Base-by-base conservation (phyloP, 305 asterid genomes). In the Stenogyne calaminthoides region DNA sequence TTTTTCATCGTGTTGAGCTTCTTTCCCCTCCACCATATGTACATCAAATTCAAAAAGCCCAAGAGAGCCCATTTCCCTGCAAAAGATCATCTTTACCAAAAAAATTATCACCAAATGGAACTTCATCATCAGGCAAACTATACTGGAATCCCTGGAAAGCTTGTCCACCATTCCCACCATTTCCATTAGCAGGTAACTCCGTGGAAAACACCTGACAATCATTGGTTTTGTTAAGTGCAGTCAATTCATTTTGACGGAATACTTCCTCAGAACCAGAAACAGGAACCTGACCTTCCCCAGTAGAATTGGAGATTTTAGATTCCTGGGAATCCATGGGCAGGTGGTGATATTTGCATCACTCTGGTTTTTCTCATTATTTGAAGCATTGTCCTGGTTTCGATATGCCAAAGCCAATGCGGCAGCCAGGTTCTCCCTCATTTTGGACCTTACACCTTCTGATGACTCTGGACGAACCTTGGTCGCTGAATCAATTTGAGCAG, bases 31-130 rank as follows among this genome's bases (percentile, higher is more conserved):
- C 68, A 78, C 77, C 71, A 80, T 80, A 69, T 73, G 91, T 76
- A 82, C 79, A 72, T 89, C 97, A 76, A 91, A 79, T 69, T 91
- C 96, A 79, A 88, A 88, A 87, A 19, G 95, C 99, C 99, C 99
- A 95, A 60, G 97, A 89, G 75, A 95, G 98, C 72, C 97, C 99
- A 81, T 95, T 89, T 46, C 98, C 99, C 84, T 91, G 99, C 86
- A 95, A 81, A 60, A 95, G 99, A 65, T 95, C 99, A 69, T 95
- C 99, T 80, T 91, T 91, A 59, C 77, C 88, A 69, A 91, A 95
- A 76, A 95, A 91, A 79, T 73, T 88, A 77, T 93, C 93, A 15
- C 92, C 82, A 78, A 88, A 92, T 8, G 97, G 67, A 62, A 79
- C 87, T 68, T 89, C 97, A 8, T 84, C 97, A 71, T 85, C 96